Evolutionary conservation across 2,329 filamentous ascomycete species (phyloP), one percentile per base, ranked within the genome.

Genomic region (Apiospora koreana): DNA sequence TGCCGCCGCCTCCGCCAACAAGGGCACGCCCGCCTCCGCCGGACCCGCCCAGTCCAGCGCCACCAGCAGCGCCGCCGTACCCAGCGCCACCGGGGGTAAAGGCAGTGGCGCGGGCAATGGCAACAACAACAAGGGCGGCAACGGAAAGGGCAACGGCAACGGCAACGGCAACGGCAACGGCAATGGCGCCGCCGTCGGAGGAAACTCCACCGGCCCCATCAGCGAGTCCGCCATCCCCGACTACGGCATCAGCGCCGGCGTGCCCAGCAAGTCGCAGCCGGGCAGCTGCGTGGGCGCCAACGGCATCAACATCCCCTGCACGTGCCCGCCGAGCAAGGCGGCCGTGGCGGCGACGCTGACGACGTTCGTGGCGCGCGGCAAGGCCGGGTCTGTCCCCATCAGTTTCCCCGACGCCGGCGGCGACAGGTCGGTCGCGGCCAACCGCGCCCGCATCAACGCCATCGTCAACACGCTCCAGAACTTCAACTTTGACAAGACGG

Each of bases 391-490:
- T 25, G 42, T 41, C 14, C 16, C 66, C 6, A 23, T 68, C 25
- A 4, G 5, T 0, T 68, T 68, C 28, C 45, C 66, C 28, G 45
- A 35, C 43, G 3, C 35, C 3, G 2, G 21, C 16, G 3, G 8
- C 14, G 66, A 68, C 25, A 28, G 14, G 43, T 68, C 66, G 3
- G 3, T 41, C 12, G 42, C n/a, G 4, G 45, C 43, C 25, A 68
- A 68, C 31, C n/a, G 31, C 6, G 66, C 41, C 8, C 41, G 66
- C 31, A 50, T 68, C 31, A 50, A 68, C n/a, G 66, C 66, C 18
- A 68, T 68, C 14, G 46, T 68, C n/a, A 68, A 68, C 21, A 68
- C 66, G 28, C 43, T 68, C 25, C 66, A 68, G 66, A 68, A 68
- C 66, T 38, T 68, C 46, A 68, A 68, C 46, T 68, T 68, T 16